These are phyloP conservation scores for Russula ochroleuca DNA, from an alignment of 768 basidiomycete species.

Conservation along the genomic window DNA sequence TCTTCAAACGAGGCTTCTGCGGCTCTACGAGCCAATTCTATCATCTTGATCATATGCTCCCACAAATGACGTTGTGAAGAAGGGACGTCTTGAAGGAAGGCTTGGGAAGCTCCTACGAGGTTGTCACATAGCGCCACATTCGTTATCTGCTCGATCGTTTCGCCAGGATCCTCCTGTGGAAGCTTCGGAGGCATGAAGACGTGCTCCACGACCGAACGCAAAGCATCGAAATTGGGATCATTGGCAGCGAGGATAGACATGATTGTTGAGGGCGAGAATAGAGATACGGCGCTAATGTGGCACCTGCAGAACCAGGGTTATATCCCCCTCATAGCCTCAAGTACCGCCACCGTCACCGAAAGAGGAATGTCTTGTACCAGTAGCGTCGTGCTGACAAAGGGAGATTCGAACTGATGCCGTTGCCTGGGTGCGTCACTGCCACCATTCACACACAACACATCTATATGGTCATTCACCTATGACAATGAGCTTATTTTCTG, in stretches of 20 bases:
- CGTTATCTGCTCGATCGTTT: background rate
- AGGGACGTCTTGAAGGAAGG: constrained; percentile 1
- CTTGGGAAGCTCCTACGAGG: constrained; percentile 2
- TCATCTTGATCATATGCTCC: constrained; percentile 15
- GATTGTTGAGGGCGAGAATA: background rate
- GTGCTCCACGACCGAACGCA: constrained; percentile 9
- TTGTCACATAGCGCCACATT: constrained; percentile 14
- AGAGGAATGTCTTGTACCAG: background rate
- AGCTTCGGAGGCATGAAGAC: constrained; percentile 21
- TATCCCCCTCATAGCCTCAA: background rate
- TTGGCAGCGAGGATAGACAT: background rate
- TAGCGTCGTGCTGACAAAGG: background rate
- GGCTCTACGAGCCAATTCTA: background rate
- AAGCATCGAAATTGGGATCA: background rate
- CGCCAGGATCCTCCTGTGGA: background rate
- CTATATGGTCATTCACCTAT: background rate
- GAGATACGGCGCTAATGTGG: background rate
- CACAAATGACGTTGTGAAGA: constrained; percentile 4
- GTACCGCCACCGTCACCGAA: background rate
- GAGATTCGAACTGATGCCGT: background rate
- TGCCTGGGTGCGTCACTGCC: background rate
- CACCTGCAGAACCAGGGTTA: background rate
- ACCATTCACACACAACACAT: too few species aligned
- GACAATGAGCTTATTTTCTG: background rate
- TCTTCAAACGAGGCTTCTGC: background rate